phyloP scores from a whole-genome alignment of 108 stramenopile species.

The Chaetoceros tenuissimus region DNA sequence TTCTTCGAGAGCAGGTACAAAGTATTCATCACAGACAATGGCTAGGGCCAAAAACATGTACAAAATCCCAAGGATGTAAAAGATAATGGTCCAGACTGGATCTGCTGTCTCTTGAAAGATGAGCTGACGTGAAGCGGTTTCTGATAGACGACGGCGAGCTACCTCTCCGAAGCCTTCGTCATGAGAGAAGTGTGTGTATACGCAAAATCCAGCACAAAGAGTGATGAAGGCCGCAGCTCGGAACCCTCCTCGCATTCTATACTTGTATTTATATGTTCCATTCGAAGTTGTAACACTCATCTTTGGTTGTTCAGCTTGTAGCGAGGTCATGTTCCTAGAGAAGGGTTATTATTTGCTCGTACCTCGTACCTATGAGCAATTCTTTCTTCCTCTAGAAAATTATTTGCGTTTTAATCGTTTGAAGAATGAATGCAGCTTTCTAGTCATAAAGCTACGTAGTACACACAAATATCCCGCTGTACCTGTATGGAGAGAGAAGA shows the following conservation, averaged over 20 bases:
- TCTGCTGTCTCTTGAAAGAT: slow-evolving; percentile 13
- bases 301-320: too few species aligned
- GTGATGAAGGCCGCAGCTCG: slow-evolving; percentile 27
- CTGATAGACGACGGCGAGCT: neutral
- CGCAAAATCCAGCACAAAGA: slow-evolving; percentile 13
- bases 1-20: slow-evolving; percentile 79
- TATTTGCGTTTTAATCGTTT: too few species aligned
- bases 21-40: slow-evolving; percentile 80
- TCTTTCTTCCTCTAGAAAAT: too few species aligned
- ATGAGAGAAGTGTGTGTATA: slow-evolving; percentile 8
- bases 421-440: too few species aligned
- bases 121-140: neutral
- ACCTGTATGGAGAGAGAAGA: too few species aligned
- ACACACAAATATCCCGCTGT: too few species aligned
- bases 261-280: slow-evolving; percentile 11
- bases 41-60: slow-evolving; percentile 84
- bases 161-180: neutral
- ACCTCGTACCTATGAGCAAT: too few species aligned
- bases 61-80: slow-evolving; percentile 44
- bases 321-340: too few species aligned
- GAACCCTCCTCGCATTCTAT: slow-evolving; percentile 28
- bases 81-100: slow-evolving; percentile 23
- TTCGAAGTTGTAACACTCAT: neutral
- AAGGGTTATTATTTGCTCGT: too few species aligned
- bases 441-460: too few species aligned